phyloP scores from a whole-genome alignment of 768 basidiomycete species.

The Mycena albidolilacea region DNA sequence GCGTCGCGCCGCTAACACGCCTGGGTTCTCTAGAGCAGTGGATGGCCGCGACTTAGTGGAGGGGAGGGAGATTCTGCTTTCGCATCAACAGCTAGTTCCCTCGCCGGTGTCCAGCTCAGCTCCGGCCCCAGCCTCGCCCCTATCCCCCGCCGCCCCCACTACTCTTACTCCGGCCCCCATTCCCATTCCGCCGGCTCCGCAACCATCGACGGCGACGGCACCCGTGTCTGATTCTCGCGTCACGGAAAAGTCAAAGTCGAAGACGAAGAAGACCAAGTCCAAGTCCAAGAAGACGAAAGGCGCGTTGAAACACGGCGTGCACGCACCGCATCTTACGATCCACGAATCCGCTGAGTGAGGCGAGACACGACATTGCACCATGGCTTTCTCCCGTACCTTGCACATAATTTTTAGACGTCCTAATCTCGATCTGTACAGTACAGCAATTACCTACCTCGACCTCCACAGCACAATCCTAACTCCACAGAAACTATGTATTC shows the following conservation, averaged over 20 bases:
- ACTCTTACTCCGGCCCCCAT: background rate
- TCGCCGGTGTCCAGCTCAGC: background rate
- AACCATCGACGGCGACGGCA: background rate
- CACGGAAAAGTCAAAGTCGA: conserved; percentile 7
- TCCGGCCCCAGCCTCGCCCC: background rate
- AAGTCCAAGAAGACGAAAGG: background rate
- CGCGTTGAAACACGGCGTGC: background rate
- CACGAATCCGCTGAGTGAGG: conserved; percentile 11
- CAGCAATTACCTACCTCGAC: background rate
- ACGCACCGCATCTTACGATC: background rate
- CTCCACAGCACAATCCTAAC: background rate
- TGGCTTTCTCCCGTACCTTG: background rate
- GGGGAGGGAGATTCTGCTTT: conserved; percentile 32
- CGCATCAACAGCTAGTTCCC: conserved; percentile 31
- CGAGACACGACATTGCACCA: background rate
- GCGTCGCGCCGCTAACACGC: background rate
- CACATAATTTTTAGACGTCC: conserved; percentile 2
- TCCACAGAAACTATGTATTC: background rate
- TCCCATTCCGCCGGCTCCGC: background rate
- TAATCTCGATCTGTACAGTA: conserved; percentile 12
- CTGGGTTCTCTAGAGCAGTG: background rate
- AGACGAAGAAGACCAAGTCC: background rate
- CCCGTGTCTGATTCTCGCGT: conserved; percentile 2
- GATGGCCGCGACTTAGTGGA: background rate
- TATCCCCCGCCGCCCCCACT: background rate